Evolutionary conservation across 768 basidiomycete genomes (phyloP).

Genomic region (Candolleomyces eurysporus): DNA sequence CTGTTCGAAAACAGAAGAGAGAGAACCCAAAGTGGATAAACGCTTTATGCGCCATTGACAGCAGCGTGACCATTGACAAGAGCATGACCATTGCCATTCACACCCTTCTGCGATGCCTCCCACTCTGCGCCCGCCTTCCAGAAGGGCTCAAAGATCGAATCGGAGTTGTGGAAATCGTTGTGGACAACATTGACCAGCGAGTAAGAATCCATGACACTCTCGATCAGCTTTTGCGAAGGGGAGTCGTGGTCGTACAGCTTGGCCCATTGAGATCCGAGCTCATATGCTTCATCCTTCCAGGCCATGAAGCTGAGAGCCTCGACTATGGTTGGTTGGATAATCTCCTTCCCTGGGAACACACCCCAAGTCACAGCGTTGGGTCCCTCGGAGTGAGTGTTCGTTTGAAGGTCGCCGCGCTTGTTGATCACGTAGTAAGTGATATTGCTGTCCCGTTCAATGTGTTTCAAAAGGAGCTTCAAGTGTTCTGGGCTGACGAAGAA

Average conservation of each 20-base stretch:
- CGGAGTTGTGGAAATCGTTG: constrained; percentile 86
- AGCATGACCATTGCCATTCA: constrained; percentile 16
- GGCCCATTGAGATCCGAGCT: constrained; percentile 91
- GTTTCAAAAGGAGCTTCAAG: constrained; percentile 66
- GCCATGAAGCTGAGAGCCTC: constrained; percentile 98
- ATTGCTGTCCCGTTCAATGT: constrained; percentile 82
- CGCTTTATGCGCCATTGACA: constrained; percentile 40
- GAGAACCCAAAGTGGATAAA: not conserved
- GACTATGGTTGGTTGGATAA: constrained; percentile 93
- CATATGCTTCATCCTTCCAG: constrained; percentile 98
- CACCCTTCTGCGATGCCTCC: not conserved
- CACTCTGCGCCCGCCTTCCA: constrained; percentile 68
- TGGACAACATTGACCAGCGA: constrained; percentile 95
- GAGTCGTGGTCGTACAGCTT: constrained; percentile 79
- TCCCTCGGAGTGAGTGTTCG: constrained; percentile 92
- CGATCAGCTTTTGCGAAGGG: constrained; percentile 70
- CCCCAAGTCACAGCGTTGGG: constrained; percentile 99
- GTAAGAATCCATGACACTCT: constrained; percentile 73
- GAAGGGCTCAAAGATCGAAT: constrained; percentile 88
- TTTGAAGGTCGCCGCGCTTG: constrained; percentile 89
- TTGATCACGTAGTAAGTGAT: constrained; percentile 99
- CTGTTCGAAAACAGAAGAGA: not conserved
- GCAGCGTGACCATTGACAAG: constrained; percentile 35
- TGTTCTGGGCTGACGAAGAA: constrained; percentile 86
- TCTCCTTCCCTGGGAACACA: constrained; percentile 96